Evolutionary conservation across 352 stramenopile genomes (phyloP).

Genomic region (Pythium volutum): DNA sequence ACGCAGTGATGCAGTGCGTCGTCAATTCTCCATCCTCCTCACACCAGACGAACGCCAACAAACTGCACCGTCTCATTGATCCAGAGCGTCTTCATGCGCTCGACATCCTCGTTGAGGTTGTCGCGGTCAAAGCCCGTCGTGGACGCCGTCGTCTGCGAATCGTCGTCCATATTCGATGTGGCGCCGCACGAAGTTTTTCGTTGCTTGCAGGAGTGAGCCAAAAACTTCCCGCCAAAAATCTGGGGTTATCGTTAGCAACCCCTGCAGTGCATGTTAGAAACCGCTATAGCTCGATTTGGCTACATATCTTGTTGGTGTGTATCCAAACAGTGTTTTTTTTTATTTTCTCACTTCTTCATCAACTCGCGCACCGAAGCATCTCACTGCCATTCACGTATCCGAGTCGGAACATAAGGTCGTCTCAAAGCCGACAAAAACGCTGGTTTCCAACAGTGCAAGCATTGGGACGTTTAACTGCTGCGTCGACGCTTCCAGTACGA

Average conservation of each 20-base stretch:
- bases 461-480: conserved; percentile 26
- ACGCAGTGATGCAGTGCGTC: too few species aligned
- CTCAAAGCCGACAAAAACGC: too few species aligned
- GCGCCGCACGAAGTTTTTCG: too few species aligned
- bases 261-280: conserved; percentile 4
- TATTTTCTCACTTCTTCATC: neutral
- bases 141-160: conserved; percentile 27
- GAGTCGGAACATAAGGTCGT: too few species aligned
- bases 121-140: conserved; percentile 44
- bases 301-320: neutral
- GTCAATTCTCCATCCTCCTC: neutral
- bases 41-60: neutral
- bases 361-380: neutral
- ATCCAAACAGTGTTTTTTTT: neutral
- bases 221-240: conserved; percentile 10
- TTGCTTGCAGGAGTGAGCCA: neutral
- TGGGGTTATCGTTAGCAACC: neutral
- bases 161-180: too few species aligned
- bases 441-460: neutral
- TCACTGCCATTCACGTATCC: neutral
- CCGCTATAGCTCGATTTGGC: neutral
- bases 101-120: conserved; percentile 82
- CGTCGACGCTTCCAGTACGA: conserved; percentile 6
- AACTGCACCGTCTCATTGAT: conserved; percentile 74
- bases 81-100: conserved; percentile 65